A percentile compares a stretch with the other conserved stretches of the same genome.
These are phyloP conservation scores for Babesia gibsoni DNA, from an alignment of 169 alveolate species.

Conservation along the genomic window DNA sequence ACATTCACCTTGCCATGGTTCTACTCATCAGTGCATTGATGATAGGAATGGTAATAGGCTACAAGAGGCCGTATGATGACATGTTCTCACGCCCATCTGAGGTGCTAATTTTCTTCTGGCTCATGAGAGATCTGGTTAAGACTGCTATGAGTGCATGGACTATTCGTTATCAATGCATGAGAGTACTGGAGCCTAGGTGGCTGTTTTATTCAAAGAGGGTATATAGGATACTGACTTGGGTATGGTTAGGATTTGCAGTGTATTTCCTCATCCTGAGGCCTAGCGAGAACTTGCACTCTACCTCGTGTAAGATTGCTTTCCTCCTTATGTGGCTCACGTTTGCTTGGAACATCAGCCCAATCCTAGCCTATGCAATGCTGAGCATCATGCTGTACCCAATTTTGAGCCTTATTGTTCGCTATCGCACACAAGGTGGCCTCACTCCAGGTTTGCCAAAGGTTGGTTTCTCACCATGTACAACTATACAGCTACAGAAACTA, in stretches of 20 bases:
- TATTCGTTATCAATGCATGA: conserved; percentile 3
- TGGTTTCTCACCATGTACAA: not conserved
- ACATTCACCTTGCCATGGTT: not conserved
- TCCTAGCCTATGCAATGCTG: conserved; percentile 29
- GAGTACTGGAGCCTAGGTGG: not conserved
- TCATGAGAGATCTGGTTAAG: conserved; percentile 25
- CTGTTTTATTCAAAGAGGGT: not conserved
- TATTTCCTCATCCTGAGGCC: conserved; percentile 23
- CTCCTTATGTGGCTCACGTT: conserved; percentile 45
- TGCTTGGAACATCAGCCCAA: conserved; percentile 47
- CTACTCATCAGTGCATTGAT: not conserved
- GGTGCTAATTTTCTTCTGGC: conserved; percentile 41
- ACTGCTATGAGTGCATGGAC: conserved; percentile 38
- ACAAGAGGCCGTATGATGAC: not conserved
- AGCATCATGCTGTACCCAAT: conserved; percentile 18
- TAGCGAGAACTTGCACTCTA: conserved; percentile 7
- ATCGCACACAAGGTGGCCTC: conserved; percentile 23
- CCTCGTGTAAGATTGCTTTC: conserved; percentile 39
- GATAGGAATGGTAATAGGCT: not conserved
- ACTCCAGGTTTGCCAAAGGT: conserved; percentile 43
- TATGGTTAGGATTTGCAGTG: conserved; percentile 45
- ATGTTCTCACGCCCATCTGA: conserved; percentile 28
- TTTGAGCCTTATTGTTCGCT: conserved; percentile 11
- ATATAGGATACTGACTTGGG: conserved; percentile 8
- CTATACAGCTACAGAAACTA: not conserved